Conservation (phyloP, 2,329 filamentous ascomycete genomes). For the Colletotrichum simmondsii region DNA sequence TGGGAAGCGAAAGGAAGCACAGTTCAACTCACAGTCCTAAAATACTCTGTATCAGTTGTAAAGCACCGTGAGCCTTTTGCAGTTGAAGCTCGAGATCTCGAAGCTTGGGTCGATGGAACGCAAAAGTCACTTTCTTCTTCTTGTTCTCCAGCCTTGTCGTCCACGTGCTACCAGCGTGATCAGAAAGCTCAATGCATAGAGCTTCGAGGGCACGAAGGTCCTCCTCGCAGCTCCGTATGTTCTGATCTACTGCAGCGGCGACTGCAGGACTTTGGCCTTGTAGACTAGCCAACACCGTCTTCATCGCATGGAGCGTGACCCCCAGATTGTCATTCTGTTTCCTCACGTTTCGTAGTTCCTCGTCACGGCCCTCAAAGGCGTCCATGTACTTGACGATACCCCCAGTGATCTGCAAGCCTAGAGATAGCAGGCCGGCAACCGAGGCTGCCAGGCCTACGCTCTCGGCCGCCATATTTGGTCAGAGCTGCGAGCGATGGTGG, state of each 20-base stretch:
- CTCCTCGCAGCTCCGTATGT: background rate
- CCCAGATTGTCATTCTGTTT: background rate
- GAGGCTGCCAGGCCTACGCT: background rate
- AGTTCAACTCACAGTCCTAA: background rate
- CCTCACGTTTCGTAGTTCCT: background rate
- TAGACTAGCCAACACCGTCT: background rate
- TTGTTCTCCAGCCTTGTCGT: background rate
- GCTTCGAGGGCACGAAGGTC: background rate
- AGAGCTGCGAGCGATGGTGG: background rate
- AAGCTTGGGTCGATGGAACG: background rate
- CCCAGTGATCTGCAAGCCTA: background rate
- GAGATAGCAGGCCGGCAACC: background rate
- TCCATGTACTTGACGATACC: slow-evolving; percentile 8
- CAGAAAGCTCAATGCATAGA: background rate
- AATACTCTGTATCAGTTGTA: background rate
- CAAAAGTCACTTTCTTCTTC: slow-evolving; percentile 2
- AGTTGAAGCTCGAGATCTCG: background rate
- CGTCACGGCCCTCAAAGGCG: background rate
- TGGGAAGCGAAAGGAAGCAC: accelerated
- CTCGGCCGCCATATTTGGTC: background rate
- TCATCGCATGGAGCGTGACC: background rate
- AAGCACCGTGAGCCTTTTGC: background rate
- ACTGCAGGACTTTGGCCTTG: background rate
- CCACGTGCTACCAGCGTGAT: background rate
- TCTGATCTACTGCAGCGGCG: background rate